These are phyloP conservation scores for Chaetomiaceae sp. DNA, from an alignment of 2,329 filamentous ascomycete genomes.

Conservation along the genomic window DNA sequence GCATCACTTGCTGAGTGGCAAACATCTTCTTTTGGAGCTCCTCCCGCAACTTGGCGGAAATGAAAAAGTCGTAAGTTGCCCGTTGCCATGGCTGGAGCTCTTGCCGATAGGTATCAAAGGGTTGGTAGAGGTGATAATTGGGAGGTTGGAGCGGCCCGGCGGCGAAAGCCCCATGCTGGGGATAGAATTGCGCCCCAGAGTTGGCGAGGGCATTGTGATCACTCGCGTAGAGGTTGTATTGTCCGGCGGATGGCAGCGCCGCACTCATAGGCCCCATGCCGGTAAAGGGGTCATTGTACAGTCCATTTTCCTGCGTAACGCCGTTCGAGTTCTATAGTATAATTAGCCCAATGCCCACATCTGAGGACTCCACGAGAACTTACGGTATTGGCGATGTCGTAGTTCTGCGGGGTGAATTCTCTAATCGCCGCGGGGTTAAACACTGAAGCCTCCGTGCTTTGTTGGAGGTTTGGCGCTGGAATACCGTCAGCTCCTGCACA, in stretches of 20 bases:
- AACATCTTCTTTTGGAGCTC: constrained; percentile 86
- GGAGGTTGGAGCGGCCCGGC: constrained; percentile 57
- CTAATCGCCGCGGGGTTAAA: constrained; percentile 56
- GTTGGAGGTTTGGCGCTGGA: constrained; percentile 38
- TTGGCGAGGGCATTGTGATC: constrained; percentile 57
- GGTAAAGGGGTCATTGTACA: constrained; percentile 58
- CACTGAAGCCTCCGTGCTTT: constrained; percentile 26
- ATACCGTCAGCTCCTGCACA: constrained; percentile 27
- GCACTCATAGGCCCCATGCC: constrained; percentile 54
- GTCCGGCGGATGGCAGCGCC: constrained; percentile 44
- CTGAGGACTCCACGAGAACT: constrained; percentile 21
- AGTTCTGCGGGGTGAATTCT: constrained; percentile 56
- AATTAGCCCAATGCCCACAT: constrained; percentile 2
- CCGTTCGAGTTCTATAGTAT: constrained; percentile 38
- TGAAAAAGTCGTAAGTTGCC: constrained; percentile 84
- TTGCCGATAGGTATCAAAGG: constrained; percentile 75
- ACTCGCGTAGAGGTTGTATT: constrained; percentile 73
- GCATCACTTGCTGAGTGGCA: constrained; percentile 77
- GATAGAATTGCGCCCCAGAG: constrained; percentile 63
- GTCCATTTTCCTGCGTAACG: constrained; percentile 39
- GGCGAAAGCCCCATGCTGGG: constrained; percentile 49
- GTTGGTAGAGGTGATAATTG: constrained; percentile 91
- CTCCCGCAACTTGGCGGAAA: constrained; percentile 80
- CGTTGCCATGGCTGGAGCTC: constrained; percentile 82
- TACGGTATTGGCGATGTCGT: constrained; percentile 48